phyloP scores from a whole-genome alignment of 768 basidiomycete species.

The Rhodotorula kratochvilovae region DNA sequence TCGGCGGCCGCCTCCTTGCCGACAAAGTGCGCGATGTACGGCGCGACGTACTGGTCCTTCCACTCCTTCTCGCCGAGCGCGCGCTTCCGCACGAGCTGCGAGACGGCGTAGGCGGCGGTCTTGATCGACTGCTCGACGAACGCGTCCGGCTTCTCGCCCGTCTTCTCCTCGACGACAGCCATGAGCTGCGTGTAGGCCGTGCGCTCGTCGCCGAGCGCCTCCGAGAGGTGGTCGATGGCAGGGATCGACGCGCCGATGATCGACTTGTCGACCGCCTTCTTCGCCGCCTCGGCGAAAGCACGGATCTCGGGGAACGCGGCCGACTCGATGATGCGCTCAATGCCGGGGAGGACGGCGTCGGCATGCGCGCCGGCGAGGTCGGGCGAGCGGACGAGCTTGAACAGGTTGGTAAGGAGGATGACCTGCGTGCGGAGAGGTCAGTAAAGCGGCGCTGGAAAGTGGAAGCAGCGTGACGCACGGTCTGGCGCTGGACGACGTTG shows the following conservation, averaged over 20 bases:
- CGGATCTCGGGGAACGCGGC: constrained; percentile 97
- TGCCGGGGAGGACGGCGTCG: constrained; percentile 79
- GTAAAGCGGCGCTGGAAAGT: not conserved
- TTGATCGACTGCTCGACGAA: constrained; percentile 59
- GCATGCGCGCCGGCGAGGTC: constrained; percentile 83
- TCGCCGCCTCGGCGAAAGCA: constrained; percentile 80
- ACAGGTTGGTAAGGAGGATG: constrained; percentile 90
- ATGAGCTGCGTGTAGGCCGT: constrained; percentile 28
- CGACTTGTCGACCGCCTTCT: constrained; percentile 59
- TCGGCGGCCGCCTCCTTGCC: constrained; percentile 46
- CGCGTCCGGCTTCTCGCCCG: constrained; percentile 49
- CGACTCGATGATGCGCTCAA: constrained; percentile 78
- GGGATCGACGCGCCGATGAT: constrained; percentile 49
- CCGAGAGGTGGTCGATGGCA: constrained; percentile 57
- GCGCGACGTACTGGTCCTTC: constrained; percentile 60
- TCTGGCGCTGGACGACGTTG: constrained; percentile 91
- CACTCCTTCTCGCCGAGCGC: constrained; percentile 47
- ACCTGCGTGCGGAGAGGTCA: constrained; percentile 45
- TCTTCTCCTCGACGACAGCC: constrained; percentile 28
- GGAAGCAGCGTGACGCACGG: constrained; percentile 42
- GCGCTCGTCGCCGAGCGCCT: constrained; percentile 40
- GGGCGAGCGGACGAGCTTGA: constrained; percentile 91
- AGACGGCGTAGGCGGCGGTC: constrained; percentile 69
- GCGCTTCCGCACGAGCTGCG: constrained; percentile 62
- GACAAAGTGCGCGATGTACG: constrained; percentile 69